phyloP scores from a whole-genome alignment of 2,329 filamentous ascomycete genomes.

The Monosporascus sp. region DNA sequence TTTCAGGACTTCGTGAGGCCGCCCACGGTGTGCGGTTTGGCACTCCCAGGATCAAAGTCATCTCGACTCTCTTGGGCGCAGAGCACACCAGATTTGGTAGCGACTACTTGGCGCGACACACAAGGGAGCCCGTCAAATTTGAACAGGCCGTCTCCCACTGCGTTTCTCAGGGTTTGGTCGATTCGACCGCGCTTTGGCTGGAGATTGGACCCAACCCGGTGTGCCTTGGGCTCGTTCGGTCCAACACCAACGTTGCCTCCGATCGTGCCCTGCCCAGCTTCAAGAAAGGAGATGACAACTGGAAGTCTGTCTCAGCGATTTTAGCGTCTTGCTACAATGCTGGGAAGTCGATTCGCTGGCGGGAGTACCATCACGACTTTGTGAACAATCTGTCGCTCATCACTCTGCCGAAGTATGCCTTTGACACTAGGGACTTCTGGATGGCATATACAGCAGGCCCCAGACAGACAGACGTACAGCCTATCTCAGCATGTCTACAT shows the following conservation, averaged over 20 bases:
- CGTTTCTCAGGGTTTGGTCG: neutral
- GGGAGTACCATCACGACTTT: neutral
- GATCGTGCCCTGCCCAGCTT: neutral
- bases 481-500: neutral
- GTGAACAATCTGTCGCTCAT: neutral
- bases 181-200: neutral
- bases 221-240: neutral
- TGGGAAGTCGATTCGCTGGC: neutral
- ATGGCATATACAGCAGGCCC: neutral
- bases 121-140: neutral
- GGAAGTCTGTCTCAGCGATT: neutral
- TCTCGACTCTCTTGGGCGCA: no score
- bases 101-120: no score
- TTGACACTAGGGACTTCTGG: slow-evolving; percentile 1
- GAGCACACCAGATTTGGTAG: no score
- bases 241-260: neutral
- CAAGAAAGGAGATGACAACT: neutral
- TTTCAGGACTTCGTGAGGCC: no score
- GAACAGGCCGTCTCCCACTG: neutral
- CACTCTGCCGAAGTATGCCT: neutral
- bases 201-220: neutral
- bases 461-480: neutral
- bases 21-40: no score
- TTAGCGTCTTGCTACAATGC: neutral
- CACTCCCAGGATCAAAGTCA: no score